phyloP scores from a whole-genome alignment of 1,284 basidiomycete genomes.

The Ceratobasidium sp. region DNA sequence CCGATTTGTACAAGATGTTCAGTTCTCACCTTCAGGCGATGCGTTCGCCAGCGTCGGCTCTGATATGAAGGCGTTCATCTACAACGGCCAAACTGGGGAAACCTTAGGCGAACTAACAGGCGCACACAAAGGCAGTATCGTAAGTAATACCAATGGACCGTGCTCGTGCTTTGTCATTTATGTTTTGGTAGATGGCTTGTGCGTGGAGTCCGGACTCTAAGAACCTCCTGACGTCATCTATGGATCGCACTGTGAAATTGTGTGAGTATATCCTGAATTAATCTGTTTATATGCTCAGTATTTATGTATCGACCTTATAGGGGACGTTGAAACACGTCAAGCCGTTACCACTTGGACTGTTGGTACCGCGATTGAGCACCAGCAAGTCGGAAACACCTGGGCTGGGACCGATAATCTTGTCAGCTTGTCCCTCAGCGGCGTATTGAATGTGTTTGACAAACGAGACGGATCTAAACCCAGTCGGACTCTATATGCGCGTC shows the following conservation, averaged over 20 bases:
- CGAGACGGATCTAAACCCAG: conserved; percentile 72
- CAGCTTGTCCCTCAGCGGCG: conserved; percentile 87
- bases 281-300: conserved; percentile 8
- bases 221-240: conserved; percentile 83
- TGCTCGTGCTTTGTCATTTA: not conserved
- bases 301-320: conserved; percentile 58
- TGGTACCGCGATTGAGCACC: conserved; percentile 76
- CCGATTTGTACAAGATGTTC: conserved; percentile 94
- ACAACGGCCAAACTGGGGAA: conserved; percentile 93
- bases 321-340: conserved; percentile 84
- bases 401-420: conserved; percentile 77
- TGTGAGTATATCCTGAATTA: conserved; percentile 67
- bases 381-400: conserved; percentile 93
- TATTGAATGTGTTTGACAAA: conserved; percentile 87
- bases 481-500: conserved; percentile 66
- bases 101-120: conserved; percentile 76
- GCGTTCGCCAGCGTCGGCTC: conserved; percentile 92
- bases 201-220: conserved; percentile 84
- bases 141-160: conserved; percentile 61
- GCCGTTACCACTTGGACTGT: conserved; percentile 77
- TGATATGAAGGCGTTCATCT: conserved; percentile 89
- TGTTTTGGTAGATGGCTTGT: conserved; percentile 71
- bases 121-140: conserved; percentile 81
- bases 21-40: conserved; percentile 84
- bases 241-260: conserved; percentile 89